Evolutionary conservation across 768 basidiomycete species (phyloP), one percentile per base, ranked within the genome.

Genomic region (Boletus sp.): DNA sequence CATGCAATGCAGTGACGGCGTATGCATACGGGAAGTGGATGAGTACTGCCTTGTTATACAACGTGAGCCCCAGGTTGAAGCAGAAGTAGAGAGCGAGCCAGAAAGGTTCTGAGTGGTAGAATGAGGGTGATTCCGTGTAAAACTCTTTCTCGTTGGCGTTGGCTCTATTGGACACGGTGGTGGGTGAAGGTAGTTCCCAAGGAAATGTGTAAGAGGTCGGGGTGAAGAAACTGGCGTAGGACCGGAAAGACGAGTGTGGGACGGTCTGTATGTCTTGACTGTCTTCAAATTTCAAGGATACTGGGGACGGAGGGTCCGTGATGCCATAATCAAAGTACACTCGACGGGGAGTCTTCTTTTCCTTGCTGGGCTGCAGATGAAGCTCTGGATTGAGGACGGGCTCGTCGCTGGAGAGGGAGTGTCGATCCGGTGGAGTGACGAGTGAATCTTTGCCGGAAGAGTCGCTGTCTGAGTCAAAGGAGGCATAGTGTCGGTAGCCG

Each of bases 11-110:
- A 2, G 96, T 98, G 23, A 99, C 80, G 2, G 93, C 90, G 77
- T 98, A 98, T 3, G 96, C 95, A 64, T 92, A 98, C 0, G 97
- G 97, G 67, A 98, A 98, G 52, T 81, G 83, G 50, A 90, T 85
- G 57, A 99, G 84, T 17, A 98, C 85, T 35, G 83, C 79, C 72
- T 99, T 99, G 81, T 99, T 99, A 73, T 92, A 97, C 41, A 99
- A 75, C 8, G 96, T 98, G 59, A 99, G 82, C 11, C 83, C 81
- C 29, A 98, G 84, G 72, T 98, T 98, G 79, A 95, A 88, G 56
- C 75, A 70, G 66, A 99, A 98, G 75, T 97, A 98, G 56, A 92
- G 75, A 5, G 70, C 61, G 17, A 98, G 80, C 91, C 91, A 94
- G 50, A 77, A 74, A 1, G 70, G 60, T 23, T 72, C 65, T 4